phyloP scores from a whole-genome alignment of 148 eudicot genomes.

The Persicaria maculosa region DNA sequence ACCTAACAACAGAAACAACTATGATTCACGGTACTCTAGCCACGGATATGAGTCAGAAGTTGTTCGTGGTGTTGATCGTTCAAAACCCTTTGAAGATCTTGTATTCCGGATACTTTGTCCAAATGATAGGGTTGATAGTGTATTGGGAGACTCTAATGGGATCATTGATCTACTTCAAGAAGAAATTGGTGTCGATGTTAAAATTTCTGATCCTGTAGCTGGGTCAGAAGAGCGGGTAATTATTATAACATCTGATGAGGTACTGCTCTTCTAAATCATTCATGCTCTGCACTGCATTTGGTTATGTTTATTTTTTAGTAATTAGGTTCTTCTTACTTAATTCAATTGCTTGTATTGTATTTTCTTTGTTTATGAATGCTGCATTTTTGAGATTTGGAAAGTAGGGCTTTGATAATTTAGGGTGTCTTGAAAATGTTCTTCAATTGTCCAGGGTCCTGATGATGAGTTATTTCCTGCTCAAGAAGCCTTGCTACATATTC shows the following conservation, averaged over 20 bases:
- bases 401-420: neutral
- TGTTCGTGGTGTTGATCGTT: constrained; percentile 37
- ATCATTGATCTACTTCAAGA: constrained; percentile 76
- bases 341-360: neutral
- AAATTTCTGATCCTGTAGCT: constrained; percentile 57
- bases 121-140: constrained; percentile 55
- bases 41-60: constrained; percentile 40
- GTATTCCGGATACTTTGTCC: constrained; percentile 94
- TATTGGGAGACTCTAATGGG: constrained; percentile 79
- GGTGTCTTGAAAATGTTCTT: neutral
- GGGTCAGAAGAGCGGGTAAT: constrained; percentile 73
- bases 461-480: constrained; percentile 98
- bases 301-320: neutral
- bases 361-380: neutral
- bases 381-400: constrained; percentile 1
- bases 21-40: constrained; percentile 47
- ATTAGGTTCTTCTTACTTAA: neutral
- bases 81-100: constrained; percentile 57
- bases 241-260: constrained; percentile 79
- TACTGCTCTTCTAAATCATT: constrained; percentile 18
- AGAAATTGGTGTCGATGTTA: constrained; percentile 87
- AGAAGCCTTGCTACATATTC: constrained; percentile 96
- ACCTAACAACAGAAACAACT: constrained; percentile 37
- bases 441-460: constrained; percentile 67
- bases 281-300: neutral